A percentile compares a stretch with the other conserved stretches of the same genome.
Conservation (phyloP, 805 yeast genomes). For the Starmerella powellii region DNA sequence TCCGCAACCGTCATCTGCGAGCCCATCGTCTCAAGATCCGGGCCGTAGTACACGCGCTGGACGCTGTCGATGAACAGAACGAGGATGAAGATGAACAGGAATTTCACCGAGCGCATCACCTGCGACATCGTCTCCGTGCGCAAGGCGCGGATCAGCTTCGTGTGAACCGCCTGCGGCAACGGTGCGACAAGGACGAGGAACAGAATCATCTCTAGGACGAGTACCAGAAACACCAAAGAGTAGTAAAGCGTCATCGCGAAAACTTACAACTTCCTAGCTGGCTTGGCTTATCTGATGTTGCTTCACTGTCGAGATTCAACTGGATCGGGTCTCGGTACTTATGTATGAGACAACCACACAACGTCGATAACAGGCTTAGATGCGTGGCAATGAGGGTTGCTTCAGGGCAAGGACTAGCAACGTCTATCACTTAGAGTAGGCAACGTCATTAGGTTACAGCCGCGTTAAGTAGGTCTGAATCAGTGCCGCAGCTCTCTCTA, state of each 20-base stretch:
- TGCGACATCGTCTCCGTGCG: conserved; percentile 54
- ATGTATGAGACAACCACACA: too few relatives aligned
- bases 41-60: conserved; percentile 63
- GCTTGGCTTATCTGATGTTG: neutral
- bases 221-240: conserved; percentile 51
- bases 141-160: conserved; percentile 49
- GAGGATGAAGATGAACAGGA: conserved; percentile 70
- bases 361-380: too few relatives aligned
- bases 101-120: conserved; percentile 65
- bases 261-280: neutral
- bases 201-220: conserved; percentile 63
- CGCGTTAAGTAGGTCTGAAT: too few relatives aligned
- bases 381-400: neutral
- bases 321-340: too few relatives aligned
- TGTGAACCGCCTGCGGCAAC: conserved; percentile 62
- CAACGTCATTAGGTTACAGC: too few relatives aligned
- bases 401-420: neutral
- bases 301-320: too few relatives aligned
- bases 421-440: neutral
- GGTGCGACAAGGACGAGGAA: conserved; percentile 79
- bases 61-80: conserved; percentile 80
- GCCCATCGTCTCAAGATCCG: conserved; percentile 34
- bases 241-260: conserved; percentile 35
- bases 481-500: too few relatives aligned
- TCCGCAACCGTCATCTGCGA: conserved; percentile 36